These are phyloP conservation scores for Apiospora arundinis DNA, from an alignment of 2,329 filamentous ascomycete genomes.

Conservation along the genomic window DNA sequence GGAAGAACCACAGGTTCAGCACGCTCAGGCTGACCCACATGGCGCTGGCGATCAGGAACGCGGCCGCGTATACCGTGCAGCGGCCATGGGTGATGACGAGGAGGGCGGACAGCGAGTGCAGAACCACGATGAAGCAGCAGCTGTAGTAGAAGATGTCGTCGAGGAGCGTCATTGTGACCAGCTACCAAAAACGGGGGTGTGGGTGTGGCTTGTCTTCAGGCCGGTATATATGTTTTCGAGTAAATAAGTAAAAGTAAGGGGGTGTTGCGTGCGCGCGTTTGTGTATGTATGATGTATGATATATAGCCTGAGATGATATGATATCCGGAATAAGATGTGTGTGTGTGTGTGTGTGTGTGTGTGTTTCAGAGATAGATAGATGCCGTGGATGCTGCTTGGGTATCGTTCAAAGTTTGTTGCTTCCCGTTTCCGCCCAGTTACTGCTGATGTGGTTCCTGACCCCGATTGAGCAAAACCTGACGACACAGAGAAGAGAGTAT, in stretches of 20 bases:
- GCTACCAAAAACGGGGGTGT: not conserved
- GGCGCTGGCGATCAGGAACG: conserved; percentile 33
- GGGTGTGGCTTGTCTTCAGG: not conserved
- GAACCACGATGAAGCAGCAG: conserved; percentile 31
- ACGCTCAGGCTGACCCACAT: conserved; percentile 32
- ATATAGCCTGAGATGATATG: too few relatives aligned
- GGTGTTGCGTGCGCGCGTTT: not conserved
- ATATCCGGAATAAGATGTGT: not conserved
- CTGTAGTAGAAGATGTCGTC: conserved; percentile 32
- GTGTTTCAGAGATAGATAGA: not conserved
- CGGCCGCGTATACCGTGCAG: conserved; percentile 28
- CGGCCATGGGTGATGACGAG: conserved; percentile 28
- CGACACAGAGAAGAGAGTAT: not conserved
- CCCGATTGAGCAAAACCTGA: conserved; percentile 9
- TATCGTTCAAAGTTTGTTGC: not conserved
- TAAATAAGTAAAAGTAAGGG: not conserved
- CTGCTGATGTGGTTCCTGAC: conserved; percentile 12
- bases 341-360: not conserved
- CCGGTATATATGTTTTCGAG: not conserved
- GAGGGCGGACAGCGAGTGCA: conserved; percentile 31
- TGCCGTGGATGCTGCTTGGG: not conserved
- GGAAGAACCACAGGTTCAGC: conserved; percentile 34
- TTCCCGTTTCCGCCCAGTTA: not conserved
- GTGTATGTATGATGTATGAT: not conserved
- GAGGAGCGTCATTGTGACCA: conserved; percentile 26